Evolutionary conservation across 2,329 filamentous ascomycete genomes (phyloP).

Genomic region (Nemania abortiva): DNA sequence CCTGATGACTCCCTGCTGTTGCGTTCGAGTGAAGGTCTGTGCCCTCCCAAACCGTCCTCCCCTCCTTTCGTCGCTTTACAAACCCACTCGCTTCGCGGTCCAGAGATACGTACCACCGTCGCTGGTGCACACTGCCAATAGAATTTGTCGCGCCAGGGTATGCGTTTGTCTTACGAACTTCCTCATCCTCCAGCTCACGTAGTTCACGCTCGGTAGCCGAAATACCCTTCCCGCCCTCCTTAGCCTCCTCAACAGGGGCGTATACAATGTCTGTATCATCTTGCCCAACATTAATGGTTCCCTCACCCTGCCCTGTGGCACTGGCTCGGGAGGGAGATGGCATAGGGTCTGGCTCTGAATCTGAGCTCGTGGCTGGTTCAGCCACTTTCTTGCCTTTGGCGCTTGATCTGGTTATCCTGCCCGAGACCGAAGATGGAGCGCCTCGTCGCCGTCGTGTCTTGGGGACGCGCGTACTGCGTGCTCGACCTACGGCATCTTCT

Average conservation of each 20-base stretch:
- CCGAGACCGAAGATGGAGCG: conserved; percentile 25
- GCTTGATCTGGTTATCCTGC: conserved; percentile 25
- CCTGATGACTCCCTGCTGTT: not conserved
- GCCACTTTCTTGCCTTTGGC: conserved; percentile 28
- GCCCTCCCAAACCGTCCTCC: conserved; percentile 44
- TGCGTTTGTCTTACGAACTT: conserved; percentile 71
- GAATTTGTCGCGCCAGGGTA: conserved; percentile 74
- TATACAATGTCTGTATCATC: conserved; percentile 42
- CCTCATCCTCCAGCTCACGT: conserved; percentile 62
- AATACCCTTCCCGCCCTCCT: conserved; percentile 38
- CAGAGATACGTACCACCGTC: conserved; percentile 74
- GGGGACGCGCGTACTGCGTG: conserved; percentile 44
- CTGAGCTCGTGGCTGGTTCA: conserved; percentile 37
- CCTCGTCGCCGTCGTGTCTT: conserved; percentile 46
- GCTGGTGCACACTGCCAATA: conserved; percentile 75
- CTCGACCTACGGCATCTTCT: conserved; percentile 55
- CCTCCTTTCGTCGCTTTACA: conserved; percentile 49
- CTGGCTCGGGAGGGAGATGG: conserved; percentile 2
- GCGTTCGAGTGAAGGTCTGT: not conserved
- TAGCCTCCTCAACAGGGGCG: conserved; percentile 35
- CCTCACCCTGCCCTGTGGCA: not conserved
- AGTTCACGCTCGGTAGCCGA: conserved; percentile 58
- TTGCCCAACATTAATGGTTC: conserved; percentile 5
- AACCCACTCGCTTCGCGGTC: conserved; percentile 72
- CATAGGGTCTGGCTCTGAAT: conserved; percentile 24